These are phyloP conservation scores for Vicia sativa DNA, from an alignment of 306 rosid species.

Conservation along the genomic window DNA sequence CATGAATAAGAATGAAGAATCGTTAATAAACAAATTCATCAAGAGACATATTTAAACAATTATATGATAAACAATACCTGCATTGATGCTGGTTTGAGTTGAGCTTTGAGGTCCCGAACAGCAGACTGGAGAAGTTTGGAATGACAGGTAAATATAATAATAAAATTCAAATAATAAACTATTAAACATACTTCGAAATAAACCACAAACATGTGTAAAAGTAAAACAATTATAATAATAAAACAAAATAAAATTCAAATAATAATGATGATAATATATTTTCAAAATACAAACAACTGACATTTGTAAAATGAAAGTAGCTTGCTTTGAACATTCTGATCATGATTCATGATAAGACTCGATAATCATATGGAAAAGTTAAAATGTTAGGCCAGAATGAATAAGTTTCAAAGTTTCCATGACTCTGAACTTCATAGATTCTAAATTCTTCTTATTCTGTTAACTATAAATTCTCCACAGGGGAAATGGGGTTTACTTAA, in stretches of 20 bases:
- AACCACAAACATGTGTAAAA: constrained; percentile 18
- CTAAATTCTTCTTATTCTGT: constrained; percentile 15
- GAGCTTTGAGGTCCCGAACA: constrained; percentile 81
- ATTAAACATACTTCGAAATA: neutral
- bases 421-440: neutral
- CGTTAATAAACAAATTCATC: neutral
- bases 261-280: neutral
- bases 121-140: constrained; percentile 67
- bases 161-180: neutral
- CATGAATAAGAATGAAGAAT: constrained; percentile 19
- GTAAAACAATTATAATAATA: neutral
- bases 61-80: constrained; percentile 60
- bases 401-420: constrained; percentile 23
- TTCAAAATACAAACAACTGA: constrained; percentile 15
- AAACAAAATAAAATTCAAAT: constrained; percentile 9
- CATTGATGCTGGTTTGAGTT: constrained; percentile 92
- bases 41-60: constrained; percentile 10
- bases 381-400: constrained; percentile 28
- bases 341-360: constrained; percentile 1
- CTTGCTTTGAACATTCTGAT: constrained; percentile 9
- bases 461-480: neutral
- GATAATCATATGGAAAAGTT: constrained; percentile 15
- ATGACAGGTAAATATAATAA: constrained; percentile 2
- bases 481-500: neutral
- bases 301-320: constrained; percentile 18